A percentile compares a stretch with the other conserved stretches of the same genome.
Conservation (phyloP, 129 eudicot species). For the Flaveria linearis region DNA sequence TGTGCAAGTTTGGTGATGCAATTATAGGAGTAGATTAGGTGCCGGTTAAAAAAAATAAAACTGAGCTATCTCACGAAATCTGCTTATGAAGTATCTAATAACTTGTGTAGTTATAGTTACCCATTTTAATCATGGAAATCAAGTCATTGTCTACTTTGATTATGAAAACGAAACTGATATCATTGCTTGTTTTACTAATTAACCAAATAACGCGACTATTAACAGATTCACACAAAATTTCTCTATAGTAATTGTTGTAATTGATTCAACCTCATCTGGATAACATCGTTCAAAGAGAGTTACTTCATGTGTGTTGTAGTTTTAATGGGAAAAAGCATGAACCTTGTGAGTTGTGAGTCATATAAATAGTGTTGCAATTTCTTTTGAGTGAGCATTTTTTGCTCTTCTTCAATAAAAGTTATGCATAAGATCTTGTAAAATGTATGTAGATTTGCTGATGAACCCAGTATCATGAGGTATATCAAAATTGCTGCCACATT, state of each 20-base stretch:
- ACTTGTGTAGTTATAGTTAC: background rate
- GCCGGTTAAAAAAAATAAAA: too few species aligned
- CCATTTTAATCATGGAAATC: background rate
- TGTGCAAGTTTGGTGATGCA: too few species aligned
- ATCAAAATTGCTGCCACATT: conserved; percentile 80
- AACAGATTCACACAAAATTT: background rate
- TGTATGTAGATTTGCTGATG: conserved; percentile 62
- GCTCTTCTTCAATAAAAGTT: background rate
- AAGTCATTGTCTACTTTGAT: too few species aligned
- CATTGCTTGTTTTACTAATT: background rate
- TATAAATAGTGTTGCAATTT: conserved; percentile 1
- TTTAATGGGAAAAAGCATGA: background rate
- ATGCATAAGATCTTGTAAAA: background rate
- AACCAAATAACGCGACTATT: background rate
- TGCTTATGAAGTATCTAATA: background rate
- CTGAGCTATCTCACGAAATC: background rate
- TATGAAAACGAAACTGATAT: too few species aligned
- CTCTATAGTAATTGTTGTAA: background rate
- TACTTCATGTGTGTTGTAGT: conserved; percentile 2
- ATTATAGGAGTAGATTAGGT: too few species aligned
- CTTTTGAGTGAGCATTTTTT: conserved; percentile 9
- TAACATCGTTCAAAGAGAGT: background rate
- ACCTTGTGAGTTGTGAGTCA: background rate
- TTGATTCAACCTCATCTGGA: background rate
- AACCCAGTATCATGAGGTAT: conserved; percentile 78